Conservation (phyloP, 257 asterid genomes). For the Lithospermum erythrorhizon region DNA sequence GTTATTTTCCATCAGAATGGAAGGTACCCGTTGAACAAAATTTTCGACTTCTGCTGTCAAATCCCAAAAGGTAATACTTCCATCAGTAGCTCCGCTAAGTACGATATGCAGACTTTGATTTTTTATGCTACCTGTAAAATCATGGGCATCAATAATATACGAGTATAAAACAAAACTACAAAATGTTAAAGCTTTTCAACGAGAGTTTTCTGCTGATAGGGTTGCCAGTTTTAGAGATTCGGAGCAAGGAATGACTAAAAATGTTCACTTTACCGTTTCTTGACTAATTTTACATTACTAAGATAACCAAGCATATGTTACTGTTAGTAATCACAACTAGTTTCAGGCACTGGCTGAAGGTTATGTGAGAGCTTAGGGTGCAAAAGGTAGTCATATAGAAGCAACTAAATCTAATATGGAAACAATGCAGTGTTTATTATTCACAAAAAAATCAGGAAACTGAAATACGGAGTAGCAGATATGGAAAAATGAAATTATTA, state of each 20-base stretch:
- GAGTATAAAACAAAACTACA: constrained; percentile 3
- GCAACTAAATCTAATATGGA: neutral
- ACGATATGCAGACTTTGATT: constrained; percentile 46
- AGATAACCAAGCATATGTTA: neutral
- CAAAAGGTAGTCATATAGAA: neutral
- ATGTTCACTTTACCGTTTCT: neutral
- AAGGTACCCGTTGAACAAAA: constrained; percentile 49
- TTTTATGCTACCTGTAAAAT: constrained; percentile 31
- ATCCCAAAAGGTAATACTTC: constrained; percentile 88
- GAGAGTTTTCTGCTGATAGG: too few relatives aligned
- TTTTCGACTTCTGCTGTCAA: constrained; percentile 59
- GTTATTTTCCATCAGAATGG: constrained; percentile 40
- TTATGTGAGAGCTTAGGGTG: neutral
- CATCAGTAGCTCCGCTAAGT: constrained; percentile 84
- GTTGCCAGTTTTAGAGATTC: too few relatives aligned
- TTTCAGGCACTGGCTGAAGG: too few relatives aligned
- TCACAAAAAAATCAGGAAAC: neutral
- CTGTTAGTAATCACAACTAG: too few relatives aligned
- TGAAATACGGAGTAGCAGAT: neutral
- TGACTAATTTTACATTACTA: neutral
- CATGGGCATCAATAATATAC: constrained; percentile 11
- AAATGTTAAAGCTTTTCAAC: neutral
- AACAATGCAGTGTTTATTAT: neutral
- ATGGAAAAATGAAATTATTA: neutral
- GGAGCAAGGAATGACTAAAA: neutral